These are phyloP conservation scores for Amphibolis antarctica DNA, from an alignment of 106 monocot genomes.

Conservation along the genomic window DNA sequence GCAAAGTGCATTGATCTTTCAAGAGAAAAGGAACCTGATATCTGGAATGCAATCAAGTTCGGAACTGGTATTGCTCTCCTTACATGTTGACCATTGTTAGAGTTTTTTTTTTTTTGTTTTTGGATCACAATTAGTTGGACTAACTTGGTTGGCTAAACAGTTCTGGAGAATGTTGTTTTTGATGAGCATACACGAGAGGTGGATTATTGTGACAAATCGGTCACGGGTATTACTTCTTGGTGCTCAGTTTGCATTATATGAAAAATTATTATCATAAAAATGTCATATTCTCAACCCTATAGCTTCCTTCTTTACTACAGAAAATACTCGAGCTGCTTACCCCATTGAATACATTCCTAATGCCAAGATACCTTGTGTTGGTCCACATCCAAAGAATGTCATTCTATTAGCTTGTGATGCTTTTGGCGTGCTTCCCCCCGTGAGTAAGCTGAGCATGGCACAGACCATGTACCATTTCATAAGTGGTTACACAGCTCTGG, in stretches of 20 bases:
- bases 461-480: constrained; percentile 99
- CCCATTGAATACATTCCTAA: constrained; percentile 96
- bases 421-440: constrained; percentile 89
- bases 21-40: constrained; percentile 83
- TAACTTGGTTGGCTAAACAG: constrained; percentile 18
- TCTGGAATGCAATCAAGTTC: constrained; percentile 92
- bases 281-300: too few relatives aligned
- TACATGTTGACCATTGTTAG: not conserved
- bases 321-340: constrained; percentile 92
- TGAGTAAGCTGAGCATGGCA: constrained; percentile 79
- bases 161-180: constrained; percentile 91
- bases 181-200: constrained; percentile 84
- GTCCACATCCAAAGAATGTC: constrained; percentile 85
- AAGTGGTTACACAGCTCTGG: constrained; percentile 90
- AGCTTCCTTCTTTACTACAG: constrained; percentile 16
- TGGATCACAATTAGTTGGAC: not conserved
- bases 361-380: constrained; percentile 88
- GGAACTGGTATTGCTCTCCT: constrained; percentile 48
- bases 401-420: constrained; percentile 94
- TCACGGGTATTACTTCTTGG: constrained; percentile 43
- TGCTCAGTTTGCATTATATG: not conserved
- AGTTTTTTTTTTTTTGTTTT: not conserved
- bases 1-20: constrained; percentile 81
- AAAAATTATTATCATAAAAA: too few relatives aligned
- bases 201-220: constrained; percentile 74